A percentile compares a stretch with the other conserved stretches of the same genome.
Conservation (phyloP, 805 yeast species). For the Sugiyamaella qingdaonensis region DNA sequence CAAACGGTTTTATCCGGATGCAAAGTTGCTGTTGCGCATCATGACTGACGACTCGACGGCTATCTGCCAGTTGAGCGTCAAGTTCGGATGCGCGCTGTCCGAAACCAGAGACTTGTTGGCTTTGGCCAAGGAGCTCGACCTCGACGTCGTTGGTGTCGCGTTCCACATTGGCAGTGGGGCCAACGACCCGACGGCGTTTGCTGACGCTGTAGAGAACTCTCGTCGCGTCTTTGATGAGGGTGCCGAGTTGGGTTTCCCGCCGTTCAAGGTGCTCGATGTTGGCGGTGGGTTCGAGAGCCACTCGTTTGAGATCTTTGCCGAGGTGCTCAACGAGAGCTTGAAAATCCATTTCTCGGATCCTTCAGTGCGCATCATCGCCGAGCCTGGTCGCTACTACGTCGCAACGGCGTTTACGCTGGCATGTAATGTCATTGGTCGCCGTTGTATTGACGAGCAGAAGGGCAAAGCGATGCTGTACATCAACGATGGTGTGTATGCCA, state of each 20-base stretch:
- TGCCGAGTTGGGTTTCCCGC: slow-evolving; percentile 38
- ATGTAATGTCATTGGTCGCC: slow-evolving; percentile 78
- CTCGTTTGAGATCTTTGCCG: slow-evolving; percentile 54
- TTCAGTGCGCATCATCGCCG: slow-evolving; percentile 63
- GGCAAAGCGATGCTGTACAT: slow-evolving; percentile 69
- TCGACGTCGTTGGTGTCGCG: slow-evolving; percentile 78
- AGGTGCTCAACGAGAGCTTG: slow-evolving; percentile 52
- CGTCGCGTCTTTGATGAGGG: slow-evolving; percentile 63
- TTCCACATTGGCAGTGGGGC: slow-evolving; percentile 98
- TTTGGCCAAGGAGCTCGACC: slow-evolving; percentile 54
- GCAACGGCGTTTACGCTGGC: slow-evolving; percentile 84
- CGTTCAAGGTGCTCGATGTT: slow-evolving; percentile 63
- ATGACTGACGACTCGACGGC: slow-evolving; percentile 87
- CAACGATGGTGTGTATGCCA: slow-evolving; percentile 95
- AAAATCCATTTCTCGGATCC: slow-evolving; percentile 53
- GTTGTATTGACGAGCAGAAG: slow-evolving; percentile 40
- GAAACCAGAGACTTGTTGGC: slow-evolving; percentile 53
- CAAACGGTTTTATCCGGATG: slow-evolving; percentile 59
- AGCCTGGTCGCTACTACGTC: slow-evolving; percentile 89
- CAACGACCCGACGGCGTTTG: slow-evolving; percentile 59
- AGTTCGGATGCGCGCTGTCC: slow-evolving; percentile 74
- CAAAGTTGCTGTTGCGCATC: slow-evolving; percentile 71
- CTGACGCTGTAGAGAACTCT: slow-evolving; percentile 70
- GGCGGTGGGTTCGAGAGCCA: slow-evolving; percentile 87
- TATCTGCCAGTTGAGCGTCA: slow-evolving; percentile 78